Evolutionary conservation across 192 early-diverging fungal species (phyloP).

Genomic region (Irineochytrium annulatum): DNA sequence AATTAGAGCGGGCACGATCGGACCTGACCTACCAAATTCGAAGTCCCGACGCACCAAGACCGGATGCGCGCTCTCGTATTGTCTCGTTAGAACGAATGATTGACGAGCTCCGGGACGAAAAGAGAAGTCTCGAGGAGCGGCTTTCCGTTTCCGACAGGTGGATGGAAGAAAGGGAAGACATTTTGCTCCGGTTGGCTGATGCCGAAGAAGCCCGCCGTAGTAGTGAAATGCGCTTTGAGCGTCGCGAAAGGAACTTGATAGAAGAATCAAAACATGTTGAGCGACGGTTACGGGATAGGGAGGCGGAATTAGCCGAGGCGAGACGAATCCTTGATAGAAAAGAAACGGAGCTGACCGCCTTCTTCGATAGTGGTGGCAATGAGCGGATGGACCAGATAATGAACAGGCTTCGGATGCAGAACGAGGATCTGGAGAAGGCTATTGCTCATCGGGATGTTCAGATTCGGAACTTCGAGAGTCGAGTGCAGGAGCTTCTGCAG

Average conservation of each 20-base stretch:
- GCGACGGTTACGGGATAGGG: conserved; percentile 12
- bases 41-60: too few relatives aligned
- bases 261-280: conserved; percentile 18
- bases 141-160: too few relatives aligned
- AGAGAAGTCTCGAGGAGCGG: neutral
- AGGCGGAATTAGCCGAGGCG: conserved; percentile 7
- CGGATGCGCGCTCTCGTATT: too few relatives aligned
- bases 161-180: too few relatives aligned
- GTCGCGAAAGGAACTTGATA: conserved; percentile 13
- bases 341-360: neutral
- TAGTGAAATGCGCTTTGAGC: too few relatives aligned
- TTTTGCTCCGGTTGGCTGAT: too few relatives aligned
- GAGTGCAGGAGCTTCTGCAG: conserved; percentile 31
- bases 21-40: too few relatives aligned
- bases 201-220: too few relatives aligned
- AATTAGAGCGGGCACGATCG: neutral
- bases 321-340: neutral
- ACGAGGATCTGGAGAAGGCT: conserved; percentile 14
- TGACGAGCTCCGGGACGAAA: neutral
- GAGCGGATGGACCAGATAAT: conserved; percentile 18
- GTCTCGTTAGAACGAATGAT: neutral
- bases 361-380: neutral
- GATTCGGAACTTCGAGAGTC: conserved; percentile 17
- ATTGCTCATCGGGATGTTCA: conserved; percentile 17
- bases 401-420: conserved; percentile 9